Base-by-base conservation (phyloP, 2,329 filamentous ascomycete species). In the Clonostachys chloroleuca region DNA sequence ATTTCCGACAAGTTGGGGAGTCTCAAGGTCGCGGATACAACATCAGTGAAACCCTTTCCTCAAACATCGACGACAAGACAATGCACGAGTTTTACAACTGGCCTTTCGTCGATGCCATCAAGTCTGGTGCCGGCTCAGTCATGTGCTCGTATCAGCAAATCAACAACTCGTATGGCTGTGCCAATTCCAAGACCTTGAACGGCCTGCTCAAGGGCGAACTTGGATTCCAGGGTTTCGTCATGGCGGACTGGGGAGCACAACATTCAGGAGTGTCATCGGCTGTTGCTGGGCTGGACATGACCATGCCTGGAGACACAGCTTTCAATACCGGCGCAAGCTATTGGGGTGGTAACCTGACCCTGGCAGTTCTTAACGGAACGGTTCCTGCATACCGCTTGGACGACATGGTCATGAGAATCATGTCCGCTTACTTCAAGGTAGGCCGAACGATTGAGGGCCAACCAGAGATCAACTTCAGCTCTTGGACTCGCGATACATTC, bases 331-430 rank as follows among this genome's bases (percentile, higher is more conserved):
- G 87, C 7, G 65, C 68, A 44, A 86, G 84, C 16, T 95, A 76
- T 73, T 96, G 88, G 87, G 92, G 92, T 10, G 72, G 84, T 30
- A 97, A 97, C 66, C 67, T 97, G 56, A 96, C 92, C 3, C 72
- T 95, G 43, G 89, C 89, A 2, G 84, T 96, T 6, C 67, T 95
- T 56, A 96, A 97, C 60, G 92, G 92, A 35, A 96, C 91, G 1
- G 72, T 97, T 34, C 89, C 92, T 1, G 82, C 88, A 55, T 95
- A 87, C 79, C 82, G 92, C 44, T 64, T 97, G 10, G 92, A 96
- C 56, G 94, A 97, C 61, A 95, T 96, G 86, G 89, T 83, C 6
- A 86, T 90, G 66, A 84, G 94, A 56, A 95, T 87, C 60, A 85
- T 87, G 81, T 76, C 84, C 6, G 73, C 83, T 39, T 83, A 79